Conservation (phyloP, 1,284 basidiomycete genomes). For the Retiboletus fuscus region DNA sequence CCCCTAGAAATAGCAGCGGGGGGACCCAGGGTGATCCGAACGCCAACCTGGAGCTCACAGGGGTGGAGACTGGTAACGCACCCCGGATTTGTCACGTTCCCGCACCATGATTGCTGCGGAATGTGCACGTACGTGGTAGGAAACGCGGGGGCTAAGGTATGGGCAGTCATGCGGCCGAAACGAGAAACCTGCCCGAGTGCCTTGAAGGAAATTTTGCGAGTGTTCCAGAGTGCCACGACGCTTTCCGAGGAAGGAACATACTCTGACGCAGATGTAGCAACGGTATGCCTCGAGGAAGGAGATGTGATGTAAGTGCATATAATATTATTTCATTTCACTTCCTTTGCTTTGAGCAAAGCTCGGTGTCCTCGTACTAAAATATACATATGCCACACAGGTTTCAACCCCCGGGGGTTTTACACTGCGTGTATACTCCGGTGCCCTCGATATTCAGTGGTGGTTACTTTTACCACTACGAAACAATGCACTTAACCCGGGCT, state of each 20-base stretch:
- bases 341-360: too few relatives aligned
- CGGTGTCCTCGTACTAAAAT: too few relatives aligned
- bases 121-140: neutral
- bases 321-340: too few relatives aligned
- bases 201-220: neutral
- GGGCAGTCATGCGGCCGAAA: conserved; percentile 15
- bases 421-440: conserved; percentile 19
- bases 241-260: neutral
- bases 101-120: conserved; percentile 25
- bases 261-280: conserved; percentile 6
- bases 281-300: conserved; percentile 20
- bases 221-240: accelerated
- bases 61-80: conserved; percentile 24
- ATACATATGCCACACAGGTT: conserved; percentile 18
- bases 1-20: too few relatives aligned
- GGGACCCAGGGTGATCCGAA: too few relatives aligned
- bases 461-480: conserved; percentile 31
- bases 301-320: conserved; percentile 21
- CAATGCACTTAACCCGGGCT: neutral
- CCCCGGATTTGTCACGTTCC: conserved; percentile 6
- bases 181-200: accelerated
- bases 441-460: conserved; percentile 22
- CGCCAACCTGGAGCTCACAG: conserved; percentile 14
- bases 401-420: conserved; percentile 17
- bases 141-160: conserved; percentile 12